Evolutionary conservation across 768 basidiomycete genomes (phyloP), one percentile per base, ranked within the genome.

Genomic region (Pulveroboletus frians): DNA sequence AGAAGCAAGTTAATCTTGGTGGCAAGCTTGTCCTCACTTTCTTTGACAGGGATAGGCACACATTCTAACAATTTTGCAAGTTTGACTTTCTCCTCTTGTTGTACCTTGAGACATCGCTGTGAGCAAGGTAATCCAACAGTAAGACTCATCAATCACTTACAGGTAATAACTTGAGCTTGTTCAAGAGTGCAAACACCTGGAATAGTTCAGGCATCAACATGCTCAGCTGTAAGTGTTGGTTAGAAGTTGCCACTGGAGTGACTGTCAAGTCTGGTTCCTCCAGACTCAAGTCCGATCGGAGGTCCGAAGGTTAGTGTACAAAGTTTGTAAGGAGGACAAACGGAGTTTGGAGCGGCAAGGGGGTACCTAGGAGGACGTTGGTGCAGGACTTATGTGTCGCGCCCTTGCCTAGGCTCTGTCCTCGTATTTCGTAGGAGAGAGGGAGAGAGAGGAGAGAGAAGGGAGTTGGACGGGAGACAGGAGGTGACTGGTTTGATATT

Each of bases 1-100:
- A 99, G 73, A 0, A 98, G 75, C 3, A 97, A 95, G 58, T 98
- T 98, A 67, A 97, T 92, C 72, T 99, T 99, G 8, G 96, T 89
- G 0, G 92, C 88, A 0, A 93, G 92, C 59, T 99, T 95, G 51
- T 99, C 95, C 5, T 95, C 92, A 43, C 83, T 77, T 68, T 99
- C 96, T 69, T 98, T 98, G 58, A 98, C 88, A 0, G 96, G 96
- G 38, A 99, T 93, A 2, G 95, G 95, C 0, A 99, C 95, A 2
- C 93, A 80, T 62, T 99, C 95, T 38, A 97, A 72, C 8, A 97
- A 73, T 61, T 94, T 94, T 4, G 83, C 79, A 14, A 96, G 76
- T 61, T 98, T 94, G 4, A 94, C 76, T 64, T 95, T 96, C 69
- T 92, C 89, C 70, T 78, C 65, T 50, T 88, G 84, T 29, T 89